Evolutionary conservation across 805 yeast genomes (phyloP), one percentile per base, ranked within the genome.

Genomic region (Myxozyma neglecta): DNA sequence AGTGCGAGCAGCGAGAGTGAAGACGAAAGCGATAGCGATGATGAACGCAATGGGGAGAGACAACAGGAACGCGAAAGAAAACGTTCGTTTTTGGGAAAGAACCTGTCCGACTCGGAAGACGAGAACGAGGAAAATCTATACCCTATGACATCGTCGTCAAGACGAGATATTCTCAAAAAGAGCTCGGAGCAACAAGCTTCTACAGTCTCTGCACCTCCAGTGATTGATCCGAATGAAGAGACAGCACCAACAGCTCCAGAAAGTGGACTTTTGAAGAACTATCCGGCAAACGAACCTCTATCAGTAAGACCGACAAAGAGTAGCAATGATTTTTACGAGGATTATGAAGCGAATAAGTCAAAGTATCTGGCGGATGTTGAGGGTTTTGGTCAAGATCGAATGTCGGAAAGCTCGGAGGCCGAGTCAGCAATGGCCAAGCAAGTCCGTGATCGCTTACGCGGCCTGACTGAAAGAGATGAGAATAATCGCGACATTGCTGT

Each of bases 381-480:
- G 3, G 67, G 67, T 2, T 57, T 34, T 29, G 67, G 67, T 13
- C 48, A 40, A 1, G 67, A 64, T 35, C 53, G 59, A 11, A 62
- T 62, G 67, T 18, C 42, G 13, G 61, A 53, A 14, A 64, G 56
- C 34, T 10, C 29, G 10, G 56, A 40, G 29, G 67, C 67, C 8
- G 59, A 50, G 20, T 39, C n/a, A 13, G 58, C 46, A n/a, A 61
- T 61, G 67, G 45, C 42, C 8, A 20, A 46, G 39, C 44, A 51
- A 20, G 55, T 63, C n/a, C 42, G 49, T 11, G 20, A 51, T 7
- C 44, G 57, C n/a, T 36, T 46, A 9, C 42, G 48, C 20, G 46
- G 46, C 14, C 36, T 13, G 16, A 42, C 34, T 16, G 45, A 36
- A 7, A n/a, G 53, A 2, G 58, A 53, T 47, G 52, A 53, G 14